Conservation (phyloP, 345 rosid species). For the Limnanthes douglasii region DNA sequence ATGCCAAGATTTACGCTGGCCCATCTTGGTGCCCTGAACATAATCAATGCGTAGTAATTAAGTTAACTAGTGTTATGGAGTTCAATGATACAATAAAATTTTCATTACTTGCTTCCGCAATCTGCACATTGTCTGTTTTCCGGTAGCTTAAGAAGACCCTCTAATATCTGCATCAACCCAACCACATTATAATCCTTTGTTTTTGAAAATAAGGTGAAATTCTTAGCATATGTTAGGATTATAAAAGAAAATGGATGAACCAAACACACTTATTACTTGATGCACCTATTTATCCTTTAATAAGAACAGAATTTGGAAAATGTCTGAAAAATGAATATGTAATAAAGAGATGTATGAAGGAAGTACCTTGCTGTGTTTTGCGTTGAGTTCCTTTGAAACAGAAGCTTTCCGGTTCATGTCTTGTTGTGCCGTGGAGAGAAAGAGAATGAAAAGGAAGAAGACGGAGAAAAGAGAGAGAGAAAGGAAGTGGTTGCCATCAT, state of each 20-base stretch:
- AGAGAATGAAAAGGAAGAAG: background rate
- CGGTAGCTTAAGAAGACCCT: conserved; percentile 64
- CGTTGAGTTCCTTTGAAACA: conserved; percentile 65
- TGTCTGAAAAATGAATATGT: background rate
- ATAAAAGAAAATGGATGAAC: too few species aligned
- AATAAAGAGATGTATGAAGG: background rate
- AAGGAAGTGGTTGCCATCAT: background rate
- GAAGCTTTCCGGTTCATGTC: conserved; percentile 58
- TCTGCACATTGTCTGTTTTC: conserved; percentile 96
- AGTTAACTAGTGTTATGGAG: too few species aligned
- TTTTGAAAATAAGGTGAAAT: background rate
- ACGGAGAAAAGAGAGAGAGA: conserved; percentile 3
- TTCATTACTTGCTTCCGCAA: conserved; percentile 77
- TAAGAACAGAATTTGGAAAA: background rate
- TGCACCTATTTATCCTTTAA: too few species aligned
- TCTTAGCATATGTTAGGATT: too few species aligned
- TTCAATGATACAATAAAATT: background rate
- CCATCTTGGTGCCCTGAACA: conserved; percentile 80
- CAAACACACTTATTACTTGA: too few species aligned
- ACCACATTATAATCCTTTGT: conserved; percentile 5
- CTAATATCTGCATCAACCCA: conserved; percentile 44
- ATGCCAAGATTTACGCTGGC: conserved; percentile 96
- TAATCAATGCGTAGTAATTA: too few species aligned
- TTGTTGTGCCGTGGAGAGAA: conserved; percentile 7
- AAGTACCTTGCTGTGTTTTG: conserved; percentile 55